Percentiles rank a stretch among this genome's conserved stretches.
These are phyloP conservation scores for Terfezia claveryi DNA, from an alignment of 495 filamentous ascomycete species.

Conservation along the genomic window DNA sequence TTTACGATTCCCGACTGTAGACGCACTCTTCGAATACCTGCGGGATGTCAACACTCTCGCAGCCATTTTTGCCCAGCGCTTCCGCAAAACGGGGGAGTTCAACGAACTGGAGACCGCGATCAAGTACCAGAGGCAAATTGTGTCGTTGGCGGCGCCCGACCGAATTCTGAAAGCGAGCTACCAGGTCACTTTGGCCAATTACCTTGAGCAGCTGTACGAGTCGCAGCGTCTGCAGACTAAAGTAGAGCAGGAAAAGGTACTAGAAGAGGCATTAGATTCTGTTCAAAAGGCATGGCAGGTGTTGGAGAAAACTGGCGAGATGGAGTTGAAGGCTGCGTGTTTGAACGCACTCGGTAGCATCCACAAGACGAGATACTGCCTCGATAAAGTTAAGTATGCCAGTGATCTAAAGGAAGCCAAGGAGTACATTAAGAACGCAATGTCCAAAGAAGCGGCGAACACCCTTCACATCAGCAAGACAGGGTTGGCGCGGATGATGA, in stretches of 20 bases:
- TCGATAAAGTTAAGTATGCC: too few species aligned
- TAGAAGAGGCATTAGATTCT: background rate
- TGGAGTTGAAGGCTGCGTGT: background rate
- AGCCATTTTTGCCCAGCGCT: background rate
- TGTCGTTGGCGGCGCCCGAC: conserved; percentile 20
- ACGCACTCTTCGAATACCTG: background rate
- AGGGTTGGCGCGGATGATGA: too few species aligned
- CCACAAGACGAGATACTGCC: too few species aligned
- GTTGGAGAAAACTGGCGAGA: background rate
- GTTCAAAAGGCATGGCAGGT: background rate
- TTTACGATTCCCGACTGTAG: too few species aligned
- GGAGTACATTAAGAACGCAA: too few species aligned
- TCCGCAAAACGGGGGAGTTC: background rate
- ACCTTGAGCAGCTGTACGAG: background rate
- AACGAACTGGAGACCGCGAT: background rate
- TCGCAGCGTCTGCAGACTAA: background rate
- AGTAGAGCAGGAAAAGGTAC: background rate
- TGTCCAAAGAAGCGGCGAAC: too few species aligned
- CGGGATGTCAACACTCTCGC: background rate
- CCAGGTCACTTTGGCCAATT: background rate
- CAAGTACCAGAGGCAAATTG: conserved; percentile 3
- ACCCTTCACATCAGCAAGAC: too few species aligned
- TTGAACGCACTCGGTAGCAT: background rate
- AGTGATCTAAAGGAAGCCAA: too few species aligned
- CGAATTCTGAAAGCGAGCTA: conserved; percentile 12